Evolutionary conservation across 495 filamentous ascomycete species (phyloP).

Genomic region (Hypoxylon subgilvum): DNA sequence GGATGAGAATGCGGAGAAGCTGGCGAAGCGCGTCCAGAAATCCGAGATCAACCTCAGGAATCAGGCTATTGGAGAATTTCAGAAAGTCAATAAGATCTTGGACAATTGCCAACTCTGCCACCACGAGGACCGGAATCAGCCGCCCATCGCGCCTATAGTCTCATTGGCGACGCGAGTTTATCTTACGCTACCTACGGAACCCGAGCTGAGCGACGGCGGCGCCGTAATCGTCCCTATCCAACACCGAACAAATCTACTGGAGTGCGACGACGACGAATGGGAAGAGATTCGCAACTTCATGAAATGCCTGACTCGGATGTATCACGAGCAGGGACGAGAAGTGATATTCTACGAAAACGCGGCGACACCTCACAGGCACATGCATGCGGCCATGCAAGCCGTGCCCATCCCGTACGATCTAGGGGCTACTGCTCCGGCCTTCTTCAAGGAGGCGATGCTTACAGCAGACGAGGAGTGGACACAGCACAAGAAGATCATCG

Average conservation of each 20-base stretch:
- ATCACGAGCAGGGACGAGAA: constrained; percentile 85
- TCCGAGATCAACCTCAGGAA: constrained; percentile 89
- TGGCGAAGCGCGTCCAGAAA: constrained; percentile 87
- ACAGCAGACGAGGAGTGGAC: constrained; percentile 88
- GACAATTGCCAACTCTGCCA: constrained; percentile 91
- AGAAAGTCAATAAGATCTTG: constrained; percentile 85
- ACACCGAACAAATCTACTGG: constrained; percentile 87
- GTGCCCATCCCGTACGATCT: constrained; percentile 87
- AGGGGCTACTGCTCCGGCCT: constrained; percentile 88
- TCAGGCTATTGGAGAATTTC: constrained; percentile 83
- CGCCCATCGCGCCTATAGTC: constrained; percentile 88
- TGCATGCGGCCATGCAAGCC: constrained; percentile 84
- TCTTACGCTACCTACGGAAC: constrained; percentile 86
- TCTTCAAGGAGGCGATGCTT: constrained; percentile 94
- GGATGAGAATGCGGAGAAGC: constrained; percentile 91
- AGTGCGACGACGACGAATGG: constrained; percentile 99
- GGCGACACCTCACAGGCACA: constrained; percentile 74
- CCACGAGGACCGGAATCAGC: constrained; percentile 83
- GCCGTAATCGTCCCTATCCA: constrained; percentile 88
- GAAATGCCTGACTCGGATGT: constrained; percentile 92
- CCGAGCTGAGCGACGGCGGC: constrained; percentile 82
- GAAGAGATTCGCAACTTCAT: constrained; percentile 99
- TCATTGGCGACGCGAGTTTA: constrained; percentile 86
- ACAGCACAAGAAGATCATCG: constrained; percentile 92
- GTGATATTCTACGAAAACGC: constrained; percentile 99